These are phyloP conservation scores for Phytophthora pistaciae DNA, from an alignment of 352 stramenopile species.

Conservation along the genomic window DNA sequence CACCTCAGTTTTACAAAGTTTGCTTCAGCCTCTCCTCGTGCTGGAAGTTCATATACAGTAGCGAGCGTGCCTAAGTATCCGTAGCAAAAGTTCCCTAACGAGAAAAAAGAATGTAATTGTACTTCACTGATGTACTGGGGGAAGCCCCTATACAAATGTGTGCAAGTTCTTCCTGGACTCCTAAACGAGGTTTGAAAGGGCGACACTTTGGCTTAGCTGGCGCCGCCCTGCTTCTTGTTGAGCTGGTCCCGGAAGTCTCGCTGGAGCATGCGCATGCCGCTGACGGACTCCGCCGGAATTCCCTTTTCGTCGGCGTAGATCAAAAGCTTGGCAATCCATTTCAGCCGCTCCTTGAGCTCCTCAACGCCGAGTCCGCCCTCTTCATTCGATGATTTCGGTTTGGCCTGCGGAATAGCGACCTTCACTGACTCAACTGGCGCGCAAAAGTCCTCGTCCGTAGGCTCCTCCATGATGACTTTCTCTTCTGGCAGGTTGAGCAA, in stretches of 20 bases:
- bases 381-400: neutral
- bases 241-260: slow-evolving; percentile 37
- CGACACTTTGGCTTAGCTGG: neutral
- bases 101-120: neutral
- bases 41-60: neutral
- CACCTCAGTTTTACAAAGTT: slow-evolving; percentile 20
- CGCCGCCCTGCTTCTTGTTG: slow-evolving; percentile 20
- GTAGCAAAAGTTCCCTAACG: neutral
- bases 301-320: slow-evolving; percentile 38
- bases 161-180: neutral
- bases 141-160: neutral
- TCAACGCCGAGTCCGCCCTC: slow-evolving; percentile 18
- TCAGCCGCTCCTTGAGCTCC: slow-evolving; percentile 37
- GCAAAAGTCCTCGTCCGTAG: slow-evolving; percentile 40
- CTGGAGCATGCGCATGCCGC: slow-evolving; percentile 39
- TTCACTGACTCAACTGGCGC: slow-evolving; percentile 13
- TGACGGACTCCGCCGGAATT: slow-evolving; percentile 27
- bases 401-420: slow-evolving; percentile 8
- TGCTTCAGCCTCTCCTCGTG: neutral
- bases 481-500: slow-evolving; percentile 39
- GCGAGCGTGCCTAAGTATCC: neutral
- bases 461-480: slow-evolving; percentile 35
- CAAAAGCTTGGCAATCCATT: slow-evolving; percentile 42
- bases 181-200: neutral
- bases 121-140: neutral